Base-by-base conservation (phyloP, 2,329 filamentous ascomycete genomes). In the Ceratocystis cacaofunesta region DNA sequence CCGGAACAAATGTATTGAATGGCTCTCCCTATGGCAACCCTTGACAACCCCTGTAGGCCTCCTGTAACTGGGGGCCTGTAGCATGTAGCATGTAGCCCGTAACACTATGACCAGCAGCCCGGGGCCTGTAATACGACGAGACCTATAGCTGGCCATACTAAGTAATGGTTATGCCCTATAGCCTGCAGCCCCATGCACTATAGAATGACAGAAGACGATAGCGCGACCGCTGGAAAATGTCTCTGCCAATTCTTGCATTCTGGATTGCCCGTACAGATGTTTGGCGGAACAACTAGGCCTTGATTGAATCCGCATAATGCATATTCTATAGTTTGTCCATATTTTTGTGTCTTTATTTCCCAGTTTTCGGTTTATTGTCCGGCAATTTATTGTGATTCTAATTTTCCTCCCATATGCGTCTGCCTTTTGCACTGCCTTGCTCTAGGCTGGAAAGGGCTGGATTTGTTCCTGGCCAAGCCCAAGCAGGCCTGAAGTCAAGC, bases 361-460 rank as follows among this genome's bases (percentile, higher is more conserved):
- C 10, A 41, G 3, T 4, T 41, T 41, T 41, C 36, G 12, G 12
- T 41, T 41, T 41, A 41, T 41, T 41, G 36, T 4, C 36, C 10
- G 10, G 36, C 10, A 58, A 58, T 58, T 58, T 32, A 58, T 58
- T 17, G 36, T 25, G 10, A n/a, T 58, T 58, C 15, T 58, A 32
- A 17, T 52, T 41, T 41, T 52, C 15, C 10, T 52, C 36, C 3
- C 36, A 41, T 41, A 15, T 41, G 36, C 12, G 36, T 52, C 22
- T 22, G n/a, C 3, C n/a, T 58, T 58, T 58, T 58, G 55, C 55
- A 58, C 55, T 32, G 55, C 55, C 55, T 58, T 58, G 48, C 55
- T 58, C 55, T 58, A 58, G 55, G 8, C 30, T 32, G 6, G n/a
- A 58, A 55, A 55, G n/a, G 55, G 36, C 36, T 41, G 36, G 36